phyloP scores from a whole-genome alignment of 371 early-diverging fungal species.

The Mortierella sp. region DNA sequence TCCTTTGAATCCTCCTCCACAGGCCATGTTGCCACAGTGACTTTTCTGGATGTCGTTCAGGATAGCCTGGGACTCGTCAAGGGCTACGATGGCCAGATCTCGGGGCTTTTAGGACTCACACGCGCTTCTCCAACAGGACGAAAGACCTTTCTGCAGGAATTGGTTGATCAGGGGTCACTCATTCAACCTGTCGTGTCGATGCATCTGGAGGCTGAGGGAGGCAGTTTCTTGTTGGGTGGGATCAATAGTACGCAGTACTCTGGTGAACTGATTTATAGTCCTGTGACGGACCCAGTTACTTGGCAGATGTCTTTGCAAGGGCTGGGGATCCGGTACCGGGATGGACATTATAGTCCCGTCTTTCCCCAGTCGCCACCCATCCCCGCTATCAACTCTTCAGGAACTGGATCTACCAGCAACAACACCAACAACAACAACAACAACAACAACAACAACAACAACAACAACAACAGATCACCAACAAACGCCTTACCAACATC shows the following conservation, averaged over 20 bases:
- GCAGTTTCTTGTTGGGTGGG: constrained; percentile 34
- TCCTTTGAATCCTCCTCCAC: not conserved
- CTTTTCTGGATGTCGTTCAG: constrained; percentile 37
- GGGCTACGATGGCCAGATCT: constrained; percentile 33
- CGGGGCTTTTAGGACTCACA: constrained; percentile 34
- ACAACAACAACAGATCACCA: not conserved
- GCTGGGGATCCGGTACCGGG: constrained; percentile 13
- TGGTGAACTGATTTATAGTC: constrained; percentile 29
- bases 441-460: not conserved
- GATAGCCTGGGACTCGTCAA: constrained; percentile 30
- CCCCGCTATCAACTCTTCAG: not conserved
- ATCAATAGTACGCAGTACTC: constrained; percentile 20
- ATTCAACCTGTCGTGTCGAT: constrained; percentile 26
- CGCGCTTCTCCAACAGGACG: constrained; percentile 36
- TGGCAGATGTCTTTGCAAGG: constrained; percentile 47
- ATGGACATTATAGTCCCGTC: not conserved
- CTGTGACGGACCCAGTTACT: constrained; percentile 36
- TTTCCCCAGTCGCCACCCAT: not conserved
- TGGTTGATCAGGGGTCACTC: constrained; percentile 33
- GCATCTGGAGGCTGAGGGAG: constrained; percentile 28
- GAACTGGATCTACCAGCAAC: not conserved
- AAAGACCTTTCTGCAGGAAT: constrained; percentile 37
- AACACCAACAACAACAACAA: not conserved
- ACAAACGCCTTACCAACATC: not conserved
- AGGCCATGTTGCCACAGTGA: constrained; percentile 9